Evolutionary conservation across 441 rosid genomes (phyloP), one percentile per base, ranked within the genome.

Genomic region (Erodium moschatum): DNA sequence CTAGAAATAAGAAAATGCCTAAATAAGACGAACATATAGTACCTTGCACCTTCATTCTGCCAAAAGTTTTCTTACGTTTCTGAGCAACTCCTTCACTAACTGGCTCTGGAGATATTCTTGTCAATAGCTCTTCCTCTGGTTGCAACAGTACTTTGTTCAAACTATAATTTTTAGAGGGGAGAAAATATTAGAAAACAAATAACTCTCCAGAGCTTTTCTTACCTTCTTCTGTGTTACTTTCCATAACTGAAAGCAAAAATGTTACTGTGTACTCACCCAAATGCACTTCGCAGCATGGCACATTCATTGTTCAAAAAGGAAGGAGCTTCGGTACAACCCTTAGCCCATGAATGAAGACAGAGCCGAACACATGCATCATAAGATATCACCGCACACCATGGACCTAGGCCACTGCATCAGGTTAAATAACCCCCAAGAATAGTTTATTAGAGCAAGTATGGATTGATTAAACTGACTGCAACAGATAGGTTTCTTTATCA

Each of bases 271-370:
- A 80, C 92, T 80, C 78, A 94, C 99, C 99, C 83, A 75, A 94
- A 94, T 74, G 92, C 77, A 72, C 88, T 92, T 67, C 97, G 90
- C 46, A 91, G 76, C 68, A 91, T 73, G 74, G 86, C 88, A 77
- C 99, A 94, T 82, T 94, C 97, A 73, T 91, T 87, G 73, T 91
- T 96, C 81, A 94, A 78, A 80, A 89, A 94, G 84, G 87, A 81
- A 29, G 99, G 99, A 83, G 99, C 97, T 80, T 94, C 97, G 89
- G 78, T 81, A 83, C 97, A 94, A 67, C 99, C 96, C 83, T 85
- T 87, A 46, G 99, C 94, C 99, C 99, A 94, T 66, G 99, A 96
- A 80, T 94, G 91, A 76, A 94, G 99, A 78, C 99, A 94, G 72
- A 94, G 87, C 31, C 97, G 89, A 63, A 91, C 97, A 70, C 97